Conservation (phyloP, 345 rosid genomes). For the Eutrema japonicum region DNA sequence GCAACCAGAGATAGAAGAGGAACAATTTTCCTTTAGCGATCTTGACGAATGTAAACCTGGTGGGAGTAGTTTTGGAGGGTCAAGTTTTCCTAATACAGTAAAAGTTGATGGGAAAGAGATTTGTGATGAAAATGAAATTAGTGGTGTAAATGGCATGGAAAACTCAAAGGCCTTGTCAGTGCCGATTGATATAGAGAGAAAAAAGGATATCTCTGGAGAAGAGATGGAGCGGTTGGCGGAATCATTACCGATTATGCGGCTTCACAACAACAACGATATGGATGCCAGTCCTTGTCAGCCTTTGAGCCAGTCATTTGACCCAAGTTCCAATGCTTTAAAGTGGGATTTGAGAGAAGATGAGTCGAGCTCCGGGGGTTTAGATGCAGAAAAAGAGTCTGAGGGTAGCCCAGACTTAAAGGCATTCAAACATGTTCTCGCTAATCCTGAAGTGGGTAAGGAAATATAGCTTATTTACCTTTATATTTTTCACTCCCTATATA, state of each 20-base stretch:
- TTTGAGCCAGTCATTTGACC: slow-evolving; percentile 68
- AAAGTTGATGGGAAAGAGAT: slow-evolving; percentile 38
- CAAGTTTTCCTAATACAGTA: slow-evolving; percentile 37
- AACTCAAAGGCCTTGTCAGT: slow-evolving; percentile 45
- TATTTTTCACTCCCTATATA: background rate
- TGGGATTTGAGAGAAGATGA: slow-evolving; percentile 52
- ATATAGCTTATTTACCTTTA: slow-evolving; percentile 2
- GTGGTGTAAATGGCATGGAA: slow-evolving; percentile 42
- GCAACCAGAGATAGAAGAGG: slow-evolving; percentile 62
- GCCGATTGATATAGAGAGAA: slow-evolving; percentile 56
- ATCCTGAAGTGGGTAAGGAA: slow-evolving; percentile 68
- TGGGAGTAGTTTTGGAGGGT: slow-evolving; percentile 36
- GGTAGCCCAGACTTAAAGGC: slow-evolving; percentile 47
- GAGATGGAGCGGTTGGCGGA: slow-evolving; percentile 51
- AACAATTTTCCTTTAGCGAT: slow-evolving; percentile 73
- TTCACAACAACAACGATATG: slow-evolving; percentile 37
- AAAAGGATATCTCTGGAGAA: slow-evolving; percentile 37
- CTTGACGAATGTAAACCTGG: slow-evolving; percentile 51
- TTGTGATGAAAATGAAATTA: slow-evolving; percentile 26
- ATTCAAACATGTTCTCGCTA: slow-evolving; percentile 44
- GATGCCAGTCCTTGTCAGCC: slow-evolving; percentile 46
- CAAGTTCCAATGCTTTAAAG: slow-evolving; percentile 44
- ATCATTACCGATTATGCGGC: slow-evolving; percentile 73
- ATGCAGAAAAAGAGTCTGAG: slow-evolving; percentile 39
- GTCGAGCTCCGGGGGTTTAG: slow-evolving; percentile 41